These are phyloP conservation scores for Alternaria arborescens DNA, from an alignment of 2,329 filamentous ascomycete genomes.

Conservation along the genomic window DNA sequence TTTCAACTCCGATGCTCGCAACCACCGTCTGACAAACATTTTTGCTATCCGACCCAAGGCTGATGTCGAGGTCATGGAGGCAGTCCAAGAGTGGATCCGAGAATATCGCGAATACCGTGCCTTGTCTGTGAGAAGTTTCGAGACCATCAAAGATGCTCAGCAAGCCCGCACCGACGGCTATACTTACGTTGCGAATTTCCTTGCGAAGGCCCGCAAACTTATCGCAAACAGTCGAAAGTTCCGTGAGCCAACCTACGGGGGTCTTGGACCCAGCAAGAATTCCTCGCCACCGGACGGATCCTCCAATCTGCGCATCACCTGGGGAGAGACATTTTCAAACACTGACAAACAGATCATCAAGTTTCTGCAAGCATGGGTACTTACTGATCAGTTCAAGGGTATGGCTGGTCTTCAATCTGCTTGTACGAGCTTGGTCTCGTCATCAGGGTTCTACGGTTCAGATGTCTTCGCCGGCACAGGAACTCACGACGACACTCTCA, in stretches of 20 bases:
- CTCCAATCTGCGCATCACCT: conserved; percentile 25
- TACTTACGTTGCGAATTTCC: conserved; percentile 48
- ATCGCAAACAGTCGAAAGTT: conserved; percentile 51
- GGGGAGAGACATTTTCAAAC: conserved; percentile 56
- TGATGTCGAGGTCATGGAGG: conserved; percentile 63
- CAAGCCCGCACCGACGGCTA: conserved; percentile 27
- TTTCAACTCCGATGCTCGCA: conserved; percentile 65
- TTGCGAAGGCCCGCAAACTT: conserved; percentile 52
- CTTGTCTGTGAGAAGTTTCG: conserved; percentile 14
- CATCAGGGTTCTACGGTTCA: conserved; percentile 67
- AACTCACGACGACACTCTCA: background rate
- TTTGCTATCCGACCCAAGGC: conserved; percentile 68
- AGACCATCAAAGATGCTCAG: background rate
- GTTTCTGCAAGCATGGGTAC: conserved; percentile 72
- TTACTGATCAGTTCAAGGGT: conserved; percentile 38
- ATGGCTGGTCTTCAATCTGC: conserved; percentile 66
- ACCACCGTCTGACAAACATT: conserved; percentile 63
- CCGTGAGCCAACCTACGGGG: conserved; percentile 45
- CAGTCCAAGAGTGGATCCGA: conserved; percentile 63
- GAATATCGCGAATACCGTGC: conserved; percentile 61
- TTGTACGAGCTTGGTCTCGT: conserved; percentile 70
- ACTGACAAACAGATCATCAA: conserved; percentile 66
- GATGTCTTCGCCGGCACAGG: conserved; percentile 33
- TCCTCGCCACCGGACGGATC: conserved; percentile 29
- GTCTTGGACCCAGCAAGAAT: conserved; percentile 51